These are phyloP conservation scores for Cordyceps fumosorosea DNA, from an alignment of 2,329 filamentous ascomycete genomes.

Conservation along the genomic window DNA sequence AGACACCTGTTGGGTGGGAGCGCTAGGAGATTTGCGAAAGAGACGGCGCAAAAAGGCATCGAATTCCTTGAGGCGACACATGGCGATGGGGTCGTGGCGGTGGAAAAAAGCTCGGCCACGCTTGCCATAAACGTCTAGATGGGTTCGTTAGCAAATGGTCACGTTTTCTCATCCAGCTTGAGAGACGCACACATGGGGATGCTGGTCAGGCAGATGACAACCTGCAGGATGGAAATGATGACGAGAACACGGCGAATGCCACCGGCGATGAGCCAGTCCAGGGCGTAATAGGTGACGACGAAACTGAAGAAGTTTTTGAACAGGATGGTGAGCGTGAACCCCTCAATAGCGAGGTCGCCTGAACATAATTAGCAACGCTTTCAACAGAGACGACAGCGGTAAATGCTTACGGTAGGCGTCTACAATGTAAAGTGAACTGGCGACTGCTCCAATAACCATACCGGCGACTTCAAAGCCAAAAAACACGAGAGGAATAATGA, in stretches of 20 bases:
- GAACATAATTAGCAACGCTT: not conserved
- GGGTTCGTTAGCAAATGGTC: slow-evolving; percentile 7
- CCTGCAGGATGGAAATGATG: slow-evolving; percentile 64
- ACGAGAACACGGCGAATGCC: slow-evolving; percentile 58
- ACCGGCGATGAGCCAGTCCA: slow-evolving; percentile 70
- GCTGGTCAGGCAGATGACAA: slow-evolving; percentile 66
- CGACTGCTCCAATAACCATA: slow-evolving; percentile 88
- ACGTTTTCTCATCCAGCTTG: not conserved
- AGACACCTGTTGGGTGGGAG: not conserved
- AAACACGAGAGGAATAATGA: slow-evolving; percentile 71
- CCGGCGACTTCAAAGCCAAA: slow-evolving; percentile 79
- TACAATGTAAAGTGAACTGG: slow-evolving; percentile 80
- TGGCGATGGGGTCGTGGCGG: slow-evolving; percentile 60
- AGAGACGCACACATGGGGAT: slow-evolving; percentile 68
- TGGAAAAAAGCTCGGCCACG: slow-evolving; percentile 67
- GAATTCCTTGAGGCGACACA: slow-evolving; percentile 23
- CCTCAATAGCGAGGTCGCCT: slow-evolving; percentile 78
- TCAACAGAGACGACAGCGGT: not conserved
- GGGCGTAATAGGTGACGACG: slow-evolving; percentile 74
- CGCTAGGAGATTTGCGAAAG: not conserved
- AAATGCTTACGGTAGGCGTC: slow-evolving; percentile 73
- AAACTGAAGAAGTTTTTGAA: slow-evolving; percentile 97
- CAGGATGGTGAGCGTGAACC: slow-evolving; percentile 81
- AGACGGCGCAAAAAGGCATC: not conserved
- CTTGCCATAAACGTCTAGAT: slow-evolving; percentile 70